Evolutionary conservation across 73 alveolate genomes (phyloP).

Genomic region (Paramecium sexaurelia): DNA sequence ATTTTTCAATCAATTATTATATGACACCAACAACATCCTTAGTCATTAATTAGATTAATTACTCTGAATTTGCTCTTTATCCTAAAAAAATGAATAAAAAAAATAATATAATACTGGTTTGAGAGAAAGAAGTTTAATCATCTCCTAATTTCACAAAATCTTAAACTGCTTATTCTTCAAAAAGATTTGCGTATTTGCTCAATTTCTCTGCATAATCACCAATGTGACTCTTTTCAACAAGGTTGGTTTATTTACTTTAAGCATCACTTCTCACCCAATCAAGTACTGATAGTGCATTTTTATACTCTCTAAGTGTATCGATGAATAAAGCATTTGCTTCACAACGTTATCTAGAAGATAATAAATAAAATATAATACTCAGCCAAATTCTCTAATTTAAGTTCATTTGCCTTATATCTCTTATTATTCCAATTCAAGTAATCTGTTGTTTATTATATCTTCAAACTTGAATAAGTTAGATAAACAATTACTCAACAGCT

Average conservation of each 20-base stretch:
- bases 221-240: neutral
- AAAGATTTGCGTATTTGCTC: conserved; percentile 48
- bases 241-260: neutral
- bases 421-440: conserved; percentile 57
- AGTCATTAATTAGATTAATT: conserved; percentile 4
- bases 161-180: conserved; percentile 53
- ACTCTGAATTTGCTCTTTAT: neutral
- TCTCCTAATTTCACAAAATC: conserved; percentile 57
- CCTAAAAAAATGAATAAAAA: neutral
- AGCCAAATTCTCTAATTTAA: conserved; percentile 35
- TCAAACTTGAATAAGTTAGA: neutral
- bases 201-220: conserved; percentile 58
- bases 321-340: conserved; percentile 53
- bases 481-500: conserved; percentile 23
- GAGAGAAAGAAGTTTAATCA: neutral
- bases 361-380: neutral
- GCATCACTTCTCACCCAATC: conserved; percentile 61
- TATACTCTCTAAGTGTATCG: conserved; percentile 56
- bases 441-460: conserved; percentile 38
- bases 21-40: conserved; percentile 45
- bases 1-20: conserved; percentile 34
- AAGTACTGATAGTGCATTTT: conserved; percentile 48
- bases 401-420: conserved; percentile 50
- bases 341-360: conserved; percentile 16
- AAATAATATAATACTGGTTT: neutral